Percentiles rank a stretch among this genome's conserved stretches.
Evolutionary conservation across 2,329 filamentous ascomycete species (phyloP).

Genomic region (Sphaerulina musiva): DNA sequence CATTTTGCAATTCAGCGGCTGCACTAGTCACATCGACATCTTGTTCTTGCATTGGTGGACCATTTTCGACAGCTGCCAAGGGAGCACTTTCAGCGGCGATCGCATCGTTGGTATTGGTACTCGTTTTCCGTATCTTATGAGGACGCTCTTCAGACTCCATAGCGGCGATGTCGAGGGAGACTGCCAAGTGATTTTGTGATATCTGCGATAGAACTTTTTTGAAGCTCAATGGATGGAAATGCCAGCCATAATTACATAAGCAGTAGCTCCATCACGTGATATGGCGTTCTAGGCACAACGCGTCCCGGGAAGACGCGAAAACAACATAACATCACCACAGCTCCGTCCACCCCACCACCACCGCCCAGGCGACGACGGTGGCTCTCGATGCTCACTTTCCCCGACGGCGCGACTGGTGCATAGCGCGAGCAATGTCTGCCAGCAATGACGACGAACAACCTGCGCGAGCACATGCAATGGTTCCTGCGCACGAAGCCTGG

Average conservation of each 20-base stretch:
- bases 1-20: not conserved
- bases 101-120: not conserved
- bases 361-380: not conserved
- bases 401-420: not conserved
- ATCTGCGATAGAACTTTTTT: conserved; percentile 8
- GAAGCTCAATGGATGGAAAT: not conserved
- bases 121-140: conserved; percentile 49
- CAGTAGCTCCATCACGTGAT: not conserved
- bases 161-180: conserved; percentile 6
- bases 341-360: not conserved
- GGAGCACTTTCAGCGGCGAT: not conserved
- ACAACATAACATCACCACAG: conserved; percentile 3
- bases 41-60: not conserved
- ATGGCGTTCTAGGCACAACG: not conserved
- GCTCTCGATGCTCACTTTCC: conserved; percentile 2
- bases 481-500: conserved; percentile 42
- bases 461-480: conserved; percentile 45
- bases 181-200: not conserved
- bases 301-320: not conserved
- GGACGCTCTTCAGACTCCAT: conserved; percentile 54
- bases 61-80: no score
- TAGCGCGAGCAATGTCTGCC: conserved; percentile 22
- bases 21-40: not conserved
- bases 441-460: conserved; percentile 45
- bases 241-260: not conserved